A percentile compares a stretch with the other conserved stretches of the same genome.
Evolutionary conservation across 2,329 filamentous ascomycete genomes (phyloP).

Genomic region (Cyphellophora attinorum): DNA sequence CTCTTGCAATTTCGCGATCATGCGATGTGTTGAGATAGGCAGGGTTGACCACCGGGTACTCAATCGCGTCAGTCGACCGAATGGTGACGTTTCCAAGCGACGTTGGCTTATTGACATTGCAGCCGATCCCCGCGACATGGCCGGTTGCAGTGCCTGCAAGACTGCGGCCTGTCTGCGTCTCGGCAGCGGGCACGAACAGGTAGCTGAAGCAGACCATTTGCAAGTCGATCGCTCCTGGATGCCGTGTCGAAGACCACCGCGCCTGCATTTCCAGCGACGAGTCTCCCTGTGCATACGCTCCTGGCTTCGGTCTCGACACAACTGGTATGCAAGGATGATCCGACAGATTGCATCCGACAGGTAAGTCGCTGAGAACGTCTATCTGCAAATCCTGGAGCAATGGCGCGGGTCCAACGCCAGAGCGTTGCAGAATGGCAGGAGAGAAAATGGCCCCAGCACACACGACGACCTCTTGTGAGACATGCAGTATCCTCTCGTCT

Average conservation of each 20-base stretch:
- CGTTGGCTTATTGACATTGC: slow-evolving; percentile 13
- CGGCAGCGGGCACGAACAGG: slow-evolving; percentile 7
- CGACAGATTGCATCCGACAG: slow-evolving; percentile 12
- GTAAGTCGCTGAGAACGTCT: slow-evolving; percentile 7
- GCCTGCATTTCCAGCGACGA: slow-evolving; percentile 14
- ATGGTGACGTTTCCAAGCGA: slow-evolving; percentile 10
- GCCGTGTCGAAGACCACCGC: slow-evolving; percentile 11
- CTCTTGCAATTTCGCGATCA: slow-evolving; percentile 2
- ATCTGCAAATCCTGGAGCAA: slow-evolving; percentile 5
- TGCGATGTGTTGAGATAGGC: slow-evolving; percentile 6
- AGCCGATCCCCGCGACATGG: slow-evolving; percentile 13
- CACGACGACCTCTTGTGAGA: slow-evolving; percentile 10
- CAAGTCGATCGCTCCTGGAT: slow-evolving; percentile 10
- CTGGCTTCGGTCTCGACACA: slow-evolving; percentile 9
- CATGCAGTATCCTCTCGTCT: slow-evolving; percentile 6
- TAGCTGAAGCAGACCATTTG: slow-evolving; percentile 14
- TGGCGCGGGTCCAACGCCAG: slow-evolving; percentile 12
- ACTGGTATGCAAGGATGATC: slow-evolving; percentile 15
- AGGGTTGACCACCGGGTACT: slow-evolving; percentile 8
- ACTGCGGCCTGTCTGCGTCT: slow-evolving; percentile 4
- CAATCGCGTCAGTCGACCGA: slow-evolving; percentile 6
- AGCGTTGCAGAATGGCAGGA: slow-evolving; percentile 14
- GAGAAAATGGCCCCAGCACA: slow-evolving; percentile 13
- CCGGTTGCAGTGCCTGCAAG: slow-evolving; percentile 11
- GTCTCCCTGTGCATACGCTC: slow-evolving; percentile 11